Conservation (phyloP, 306 rosid species). For the Coriaria nepalensis region DNA sequence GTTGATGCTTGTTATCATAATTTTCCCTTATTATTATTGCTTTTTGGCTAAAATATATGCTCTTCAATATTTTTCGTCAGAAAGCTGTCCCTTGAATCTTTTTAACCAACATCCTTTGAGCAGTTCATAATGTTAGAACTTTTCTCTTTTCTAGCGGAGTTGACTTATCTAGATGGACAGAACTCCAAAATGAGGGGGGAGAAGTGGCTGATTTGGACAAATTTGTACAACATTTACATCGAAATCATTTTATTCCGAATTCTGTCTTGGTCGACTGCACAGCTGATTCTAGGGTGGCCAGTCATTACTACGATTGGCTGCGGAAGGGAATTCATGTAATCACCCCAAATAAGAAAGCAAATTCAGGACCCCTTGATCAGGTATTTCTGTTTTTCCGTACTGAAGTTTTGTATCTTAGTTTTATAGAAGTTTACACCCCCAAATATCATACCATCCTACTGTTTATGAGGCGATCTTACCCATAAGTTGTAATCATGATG, state of each 20-base stretch:
- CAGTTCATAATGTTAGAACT: constrained; percentile 2
- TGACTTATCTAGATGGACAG: constrained; percentile 75
- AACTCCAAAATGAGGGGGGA: constrained; percentile 47
- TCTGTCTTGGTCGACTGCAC: constrained; percentile 93
- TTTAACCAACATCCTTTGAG: not conserved
- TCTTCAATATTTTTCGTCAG: not conserved
- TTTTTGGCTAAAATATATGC: not conserved
- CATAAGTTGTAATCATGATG: too few relatives aligned
- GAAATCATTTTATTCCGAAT: constrained; percentile 94
- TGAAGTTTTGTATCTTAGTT: constrained; percentile 8
- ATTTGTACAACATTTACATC: constrained; percentile 71
- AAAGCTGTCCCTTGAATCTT: not conserved
- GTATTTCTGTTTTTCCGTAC: constrained; percentile 18
- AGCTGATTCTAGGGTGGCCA: constrained; percentile 68
- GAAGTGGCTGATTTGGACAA: constrained; percentile 59
- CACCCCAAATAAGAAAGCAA: constrained; percentile 94
- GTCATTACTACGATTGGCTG: constrained; percentile 81
- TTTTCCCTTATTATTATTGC: too few relatives aligned
- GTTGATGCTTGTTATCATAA: too few relatives aligned
- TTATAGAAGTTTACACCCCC: constrained; percentile 3
- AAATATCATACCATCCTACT: not conserved
- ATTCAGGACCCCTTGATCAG: constrained; percentile 97
- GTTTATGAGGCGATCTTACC: too few relatives aligned
- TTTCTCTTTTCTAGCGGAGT: constrained; percentile 44
- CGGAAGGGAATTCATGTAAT: constrained; percentile 84